These are phyloP conservation scores for Lathyrus oleraceus DNA, from an alignment of 306 rosid species.

Conservation along the genomic window DNA sequence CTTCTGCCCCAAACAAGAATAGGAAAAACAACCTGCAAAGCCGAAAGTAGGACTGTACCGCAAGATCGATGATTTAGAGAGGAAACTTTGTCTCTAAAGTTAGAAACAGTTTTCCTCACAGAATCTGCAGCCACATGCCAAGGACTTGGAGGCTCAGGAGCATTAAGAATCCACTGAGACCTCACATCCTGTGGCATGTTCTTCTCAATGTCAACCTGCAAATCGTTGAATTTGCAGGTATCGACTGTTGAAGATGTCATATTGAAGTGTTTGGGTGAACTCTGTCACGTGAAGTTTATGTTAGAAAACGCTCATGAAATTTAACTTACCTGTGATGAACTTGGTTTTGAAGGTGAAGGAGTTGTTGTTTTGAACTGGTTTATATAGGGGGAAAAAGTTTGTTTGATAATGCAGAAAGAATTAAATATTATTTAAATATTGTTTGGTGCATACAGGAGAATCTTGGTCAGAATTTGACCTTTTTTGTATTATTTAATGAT, in stretches of 20 bases:
- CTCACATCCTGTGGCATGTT: slow-evolving; percentile 18
- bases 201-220: slow-evolving; percentile 40
- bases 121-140: slow-evolving; percentile 32
- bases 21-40: slow-evolving; percentile 43
- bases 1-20: slow-evolving; percentile 45
- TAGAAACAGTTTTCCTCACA: slow-evolving; percentile 23
- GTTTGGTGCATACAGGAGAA: background rate
- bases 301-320: slow-evolving; percentile 37
- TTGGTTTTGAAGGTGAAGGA: slow-evolving; percentile 20
- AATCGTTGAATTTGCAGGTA: slow-evolving; percentile 20
- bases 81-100: slow-evolving; percentile 12
- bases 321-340: slow-evolving; percentile 9
- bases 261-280: slow-evolving; percentile 60
- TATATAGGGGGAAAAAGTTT: slow-evolving; percentile 32
- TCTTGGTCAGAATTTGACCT: background rate
- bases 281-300: background rate
- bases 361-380: background rate
- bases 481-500: background rate
- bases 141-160: slow-evolving; percentile 50
- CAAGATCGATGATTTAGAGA: slow-evolving; percentile 24
- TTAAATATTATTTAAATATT: background rate
- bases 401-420: background rate
- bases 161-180: slow-evolving; percentile 48
- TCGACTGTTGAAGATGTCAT: slow-evolving; percentile 40
- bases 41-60: slow-evolving; percentile 12